A percentile compares a stretch with the other conserved stretches of the same genome.
These are phyloP conservation scores for Phtheirospermum japonicum DNA, from an alignment of 257 asterid species.

Conservation along the genomic window DNA sequence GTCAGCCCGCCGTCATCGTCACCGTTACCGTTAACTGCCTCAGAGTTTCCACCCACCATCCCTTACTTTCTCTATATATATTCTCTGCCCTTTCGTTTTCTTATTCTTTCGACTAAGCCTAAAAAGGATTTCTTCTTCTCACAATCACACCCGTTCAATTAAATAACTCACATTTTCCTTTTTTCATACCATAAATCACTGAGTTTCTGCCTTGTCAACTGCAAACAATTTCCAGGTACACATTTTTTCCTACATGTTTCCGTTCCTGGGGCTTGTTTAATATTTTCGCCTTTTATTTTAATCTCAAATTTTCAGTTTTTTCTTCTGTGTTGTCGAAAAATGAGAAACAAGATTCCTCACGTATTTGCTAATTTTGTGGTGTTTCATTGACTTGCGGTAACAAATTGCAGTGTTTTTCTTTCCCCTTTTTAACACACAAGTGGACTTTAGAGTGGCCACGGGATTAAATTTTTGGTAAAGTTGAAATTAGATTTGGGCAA, in stretches of 20 bases:
- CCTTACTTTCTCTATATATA: conserved; percentile 29
- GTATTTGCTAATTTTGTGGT: conserved; percentile 11
- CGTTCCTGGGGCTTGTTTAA: not conserved
- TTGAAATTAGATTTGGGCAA: no score
- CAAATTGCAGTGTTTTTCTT: not conserved
- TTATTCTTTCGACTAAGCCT: conserved; percentile 29
- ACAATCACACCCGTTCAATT: conserved; percentile 10
- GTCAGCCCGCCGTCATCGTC: conserved; percentile 27
- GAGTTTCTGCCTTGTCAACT: conserved; percentile 6
- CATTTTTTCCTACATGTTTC: not conserved
- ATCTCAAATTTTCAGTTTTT: not conserved
- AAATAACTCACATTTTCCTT: not conserved
- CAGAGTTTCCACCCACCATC: conserved; percentile 25
- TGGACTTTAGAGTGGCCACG: no score
- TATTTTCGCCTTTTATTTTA: not conserved
- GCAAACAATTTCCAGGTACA: conserved; percentile 32
- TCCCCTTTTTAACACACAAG: conserved; percentile 12
- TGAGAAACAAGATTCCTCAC: not conserved
- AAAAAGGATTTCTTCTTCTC: not conserved
- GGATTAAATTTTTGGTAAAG: no score
- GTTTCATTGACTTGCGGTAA: conserved; percentile 21
- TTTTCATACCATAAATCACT: not conserved
- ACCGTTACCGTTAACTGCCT: conserved; percentile 30
- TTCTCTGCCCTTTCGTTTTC: not conserved
- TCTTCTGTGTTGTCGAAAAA: conserved; percentile 2